Evolutionary conservation across 257 asterid genomes (phyloP).

Genomic region (Fraxinus americana): DNA sequence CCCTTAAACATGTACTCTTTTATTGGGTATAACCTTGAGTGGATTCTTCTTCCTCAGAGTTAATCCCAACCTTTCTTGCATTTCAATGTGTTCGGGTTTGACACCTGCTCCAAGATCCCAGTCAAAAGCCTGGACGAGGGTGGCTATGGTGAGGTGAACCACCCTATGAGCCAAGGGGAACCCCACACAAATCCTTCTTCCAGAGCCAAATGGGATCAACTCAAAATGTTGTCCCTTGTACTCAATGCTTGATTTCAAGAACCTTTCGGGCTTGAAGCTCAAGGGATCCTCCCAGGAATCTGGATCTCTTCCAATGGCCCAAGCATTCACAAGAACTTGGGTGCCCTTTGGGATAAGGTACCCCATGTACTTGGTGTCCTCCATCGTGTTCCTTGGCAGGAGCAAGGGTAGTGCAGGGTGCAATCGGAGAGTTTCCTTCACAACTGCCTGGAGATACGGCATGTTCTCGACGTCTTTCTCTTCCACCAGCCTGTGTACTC

Average conservation of each 20-base stretch:
- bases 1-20: neutral
- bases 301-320: conserved; percentile 9
- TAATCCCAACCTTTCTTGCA: conserved; percentile 1
- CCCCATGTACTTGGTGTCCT: conserved; percentile 16
- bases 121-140: conserved; percentile 7
- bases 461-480: conserved; percentile 17
- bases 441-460: conserved; percentile 15
- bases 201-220: conserved; percentile 4
- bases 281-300: neutral
- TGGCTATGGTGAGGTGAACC: conserved; percentile 4
- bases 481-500: conserved; percentile 3
- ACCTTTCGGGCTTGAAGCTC: conserved; percentile 10
- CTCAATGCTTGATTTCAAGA: conserved; percentile 2
- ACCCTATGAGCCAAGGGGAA: conserved; percentile 14
- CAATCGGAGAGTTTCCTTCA: conserved; percentile 10
- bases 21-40: neutral
- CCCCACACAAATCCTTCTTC: conserved; percentile 1
- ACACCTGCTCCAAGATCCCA: neutral
- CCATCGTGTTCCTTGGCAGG: neutral
- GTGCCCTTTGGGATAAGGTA: conserved; percentile 11
- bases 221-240: conserved; percentile 13
- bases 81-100: conserved; percentile 1
- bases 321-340: conserved; percentile 4
- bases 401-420: conserved; percentile 16
- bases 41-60: conserved; percentile 12